Evolutionary conservation across 768 basidiomycete genomes (phyloP).

Genomic region (Gloeopeniophorella convolvens): DNA sequence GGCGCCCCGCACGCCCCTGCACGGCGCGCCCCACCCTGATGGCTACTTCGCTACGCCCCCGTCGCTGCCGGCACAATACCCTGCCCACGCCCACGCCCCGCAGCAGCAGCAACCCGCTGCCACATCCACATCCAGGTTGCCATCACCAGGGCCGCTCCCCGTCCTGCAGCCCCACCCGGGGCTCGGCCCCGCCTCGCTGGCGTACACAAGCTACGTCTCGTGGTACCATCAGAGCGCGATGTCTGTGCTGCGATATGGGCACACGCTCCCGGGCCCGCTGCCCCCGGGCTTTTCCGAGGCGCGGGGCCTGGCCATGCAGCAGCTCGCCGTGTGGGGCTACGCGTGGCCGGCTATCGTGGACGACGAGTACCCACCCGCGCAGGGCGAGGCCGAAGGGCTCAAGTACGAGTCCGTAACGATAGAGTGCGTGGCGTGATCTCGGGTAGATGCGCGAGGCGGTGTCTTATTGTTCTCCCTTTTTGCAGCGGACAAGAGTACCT

Average conservation of each 20-base stretch:
- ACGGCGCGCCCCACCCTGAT: neutral
- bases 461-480: neutral
- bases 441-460: too few species aligned
- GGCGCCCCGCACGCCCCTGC: neutral
- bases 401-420: conserved; percentile 18
- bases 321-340: conserved; percentile 33
- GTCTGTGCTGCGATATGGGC: conserved; percentile 20
- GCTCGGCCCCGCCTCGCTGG: conserved; percentile 12
- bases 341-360: conserved; percentile 41
- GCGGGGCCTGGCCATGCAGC: conserved; percentile 23
- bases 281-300: conserved; percentile 18
- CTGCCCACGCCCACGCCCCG: neutral
- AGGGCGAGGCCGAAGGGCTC: conserved; percentile 14
- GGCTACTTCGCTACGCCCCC: neutral
- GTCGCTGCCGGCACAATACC: neutral
- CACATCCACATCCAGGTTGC: neutral
- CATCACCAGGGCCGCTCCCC: neutral
- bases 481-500: conserved; percentile 20
- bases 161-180: conserved; percentile 9
- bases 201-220: conserved; percentile 13
- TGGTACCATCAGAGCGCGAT: conserved; percentile 10
- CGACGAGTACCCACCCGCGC: conserved; percentile 20
- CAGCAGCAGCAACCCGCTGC: too few species aligned
- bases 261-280: conserved; percentile 22
- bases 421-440: conserved; percentile 7